These are phyloP conservation scores for Exserohilum rostratum DNA, from an alignment of 2,329 filamentous ascomycete genomes.

Conservation along the genomic window DNA sequence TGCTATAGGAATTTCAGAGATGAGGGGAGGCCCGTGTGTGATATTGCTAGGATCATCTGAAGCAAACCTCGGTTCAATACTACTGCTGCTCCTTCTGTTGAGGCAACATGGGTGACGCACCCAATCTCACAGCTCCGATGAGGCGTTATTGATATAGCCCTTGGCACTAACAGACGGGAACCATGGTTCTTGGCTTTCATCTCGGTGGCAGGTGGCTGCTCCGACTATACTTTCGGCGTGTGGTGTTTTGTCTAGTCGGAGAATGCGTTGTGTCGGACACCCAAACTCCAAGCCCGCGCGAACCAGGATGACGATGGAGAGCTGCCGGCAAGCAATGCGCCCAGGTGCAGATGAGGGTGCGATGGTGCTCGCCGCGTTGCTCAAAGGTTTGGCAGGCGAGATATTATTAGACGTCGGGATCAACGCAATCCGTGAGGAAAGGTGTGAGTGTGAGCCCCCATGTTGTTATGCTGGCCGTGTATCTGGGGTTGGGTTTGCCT, in stretches of 20 bases:
- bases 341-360: neutral
- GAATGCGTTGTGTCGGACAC: neutral
- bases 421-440: conserved; percentile 1
- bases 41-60: neutral
- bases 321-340: neutral
- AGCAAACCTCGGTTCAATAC: neutral
- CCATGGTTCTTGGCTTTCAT: neutral
- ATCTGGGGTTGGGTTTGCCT: conserved; percentile 5
- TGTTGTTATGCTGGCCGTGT: neutral
- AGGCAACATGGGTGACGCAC: conserved; percentile 4
- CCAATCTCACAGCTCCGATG: conserved; percentile 5
- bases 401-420: conserved; percentile 11
- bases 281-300: neutral
- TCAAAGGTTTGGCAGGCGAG: conserved; percentile 2
- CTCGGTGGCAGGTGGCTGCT: neutral
- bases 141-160: conserved; percentile 11
- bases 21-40: neutral
- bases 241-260: too few relatives aligned
- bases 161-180: conserved; percentile 5
- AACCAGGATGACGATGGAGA: neutral
- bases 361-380: neutral
- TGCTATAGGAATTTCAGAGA: neutral
- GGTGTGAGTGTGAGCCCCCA: neutral
- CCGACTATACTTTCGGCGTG: too few relatives aligned
- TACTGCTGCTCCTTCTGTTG: neutral